Evolutionary conservation across 306 rosid genomes (phyloP).

Genomic region (Pyrus communis): DNA sequence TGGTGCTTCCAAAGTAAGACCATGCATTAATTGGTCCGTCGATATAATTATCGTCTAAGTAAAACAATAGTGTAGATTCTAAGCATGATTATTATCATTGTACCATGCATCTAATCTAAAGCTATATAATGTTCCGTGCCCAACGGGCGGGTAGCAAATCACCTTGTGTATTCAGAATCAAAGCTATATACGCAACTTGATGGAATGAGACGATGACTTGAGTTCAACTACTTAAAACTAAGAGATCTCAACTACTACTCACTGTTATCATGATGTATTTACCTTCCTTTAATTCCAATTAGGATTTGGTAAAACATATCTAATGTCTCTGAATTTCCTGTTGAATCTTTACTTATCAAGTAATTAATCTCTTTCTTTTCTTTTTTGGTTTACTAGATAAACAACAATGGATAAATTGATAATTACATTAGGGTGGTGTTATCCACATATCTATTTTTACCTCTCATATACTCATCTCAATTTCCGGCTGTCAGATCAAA

Average conservation of each 20-base stretch:
- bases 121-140: too few species aligned
- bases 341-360: neutral
- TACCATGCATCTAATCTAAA: too few species aligned
- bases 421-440: too few species aligned
- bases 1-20: neutral
- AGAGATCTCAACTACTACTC: constrained; percentile 20
- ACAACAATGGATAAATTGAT: neutral
- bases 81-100: too few species aligned
- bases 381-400: too few species aligned
- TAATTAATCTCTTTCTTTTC: neutral
- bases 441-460: too few species aligned
- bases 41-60: neutral
- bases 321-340: neutral
- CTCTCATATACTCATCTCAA: too few species aligned
- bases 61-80: neutral
- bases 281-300: constrained; percentile 24
- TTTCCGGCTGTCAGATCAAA: too few species aligned
- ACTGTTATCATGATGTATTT: constrained; percentile 9
- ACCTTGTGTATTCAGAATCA: too few species aligned
- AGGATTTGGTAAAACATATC: constrained; percentile 28
- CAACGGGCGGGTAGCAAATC: too few species aligned
- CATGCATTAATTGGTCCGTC: neutral
- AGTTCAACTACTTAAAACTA: constrained; percentile 18
- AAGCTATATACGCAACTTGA: neutral
- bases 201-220: neutral